Conservation (phyloP, 176 grass and related monocot genomes). For the Raddia distichophylla region DNA sequence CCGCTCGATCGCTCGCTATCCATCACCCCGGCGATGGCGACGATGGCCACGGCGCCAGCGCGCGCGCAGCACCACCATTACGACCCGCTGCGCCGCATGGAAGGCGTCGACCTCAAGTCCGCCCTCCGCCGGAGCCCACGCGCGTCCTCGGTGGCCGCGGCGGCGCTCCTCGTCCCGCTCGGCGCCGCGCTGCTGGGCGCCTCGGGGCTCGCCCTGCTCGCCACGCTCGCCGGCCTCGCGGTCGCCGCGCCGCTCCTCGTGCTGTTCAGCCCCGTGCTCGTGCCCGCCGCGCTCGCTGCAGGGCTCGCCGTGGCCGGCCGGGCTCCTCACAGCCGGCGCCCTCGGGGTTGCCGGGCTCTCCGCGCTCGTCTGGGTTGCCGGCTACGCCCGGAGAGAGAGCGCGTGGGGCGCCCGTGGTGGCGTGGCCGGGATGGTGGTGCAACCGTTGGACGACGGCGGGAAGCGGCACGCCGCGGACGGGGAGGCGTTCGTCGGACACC, state of each 20-base stretch:
- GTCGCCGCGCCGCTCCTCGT: conserved; percentile 45
- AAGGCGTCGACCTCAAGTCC: conserved; percentile 10
- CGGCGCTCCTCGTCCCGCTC: conserved; percentile 50
- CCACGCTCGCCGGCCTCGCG: conserved; percentile 31
- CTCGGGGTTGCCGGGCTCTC: conserved; percentile 40
- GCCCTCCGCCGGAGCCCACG: conserved; percentile 20
- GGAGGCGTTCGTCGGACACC: conserved; percentile 36
- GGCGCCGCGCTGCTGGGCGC: conserved; percentile 43
- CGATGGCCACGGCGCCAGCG: conserved; percentile 5
- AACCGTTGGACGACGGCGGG: conserved; percentile 42
- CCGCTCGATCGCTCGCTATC: too few relatives aligned
- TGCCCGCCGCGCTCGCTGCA: conserved; percentile 35
- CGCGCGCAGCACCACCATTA: conserved; percentile 5
- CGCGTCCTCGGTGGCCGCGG: conserved; percentile 3
- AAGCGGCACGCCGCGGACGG: not conserved
- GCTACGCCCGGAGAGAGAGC: conserved; percentile 17
- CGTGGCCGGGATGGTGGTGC: conserved; percentile 34
- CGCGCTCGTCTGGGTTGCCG: conserved; percentile 46
- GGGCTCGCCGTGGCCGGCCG: conserved; percentile 40
- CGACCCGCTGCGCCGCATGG: conserved; percentile 30
- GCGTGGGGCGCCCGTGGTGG: not conserved
- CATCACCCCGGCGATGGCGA: too few relatives aligned
- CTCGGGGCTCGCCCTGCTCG: conserved; percentile 31
- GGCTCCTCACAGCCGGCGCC: conserved; percentile 45
- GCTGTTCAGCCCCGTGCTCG: conserved; percentile 59